Evolutionary conservation across 139 green algal genomes (phyloP), one percentile per base, ranked within the genome.

Genomic region (Cymbomonas tetramitiformis): DNA sequence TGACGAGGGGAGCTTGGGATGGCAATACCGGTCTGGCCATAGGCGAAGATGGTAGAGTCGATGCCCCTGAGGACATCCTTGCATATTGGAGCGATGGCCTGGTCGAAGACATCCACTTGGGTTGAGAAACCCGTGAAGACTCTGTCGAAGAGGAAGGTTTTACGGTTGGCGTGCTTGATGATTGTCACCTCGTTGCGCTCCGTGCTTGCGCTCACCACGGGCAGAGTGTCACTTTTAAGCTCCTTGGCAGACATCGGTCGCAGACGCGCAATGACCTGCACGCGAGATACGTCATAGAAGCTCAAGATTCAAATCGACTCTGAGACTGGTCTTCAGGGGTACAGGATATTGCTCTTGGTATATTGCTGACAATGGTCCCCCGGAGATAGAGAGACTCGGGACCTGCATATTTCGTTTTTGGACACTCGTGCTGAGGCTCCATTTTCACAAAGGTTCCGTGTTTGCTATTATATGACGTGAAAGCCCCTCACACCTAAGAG

Each of bases 1-100:
- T n/a, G n/a, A n/a, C n/a, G n/a, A n/a, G n/a, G n/a, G n/a, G n/a
- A n/a, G n/a, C n/a, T n/a, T n/a, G n/a, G n/a, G n/a, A n/a, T n/a
- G n/a, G n/a, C n/a, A n/a, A n/a, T n/a, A n/a, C n/a, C n/a, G 4
- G 59, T 67, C 36, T 67, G 59, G 23, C 59, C 59, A 38, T 67
- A 67, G 8, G 59, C 59, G 21, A 67, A 65, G 15, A 67, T 44
- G 28, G 51, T 58, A 8, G 29, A 46, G n/a, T 58, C 51, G 51
- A 30, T 47, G 9, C 51, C 51, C 31, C 26, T 25, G 7, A 58
- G 26, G 4, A 58, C 51, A 21, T 58, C 51, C 29, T 43, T 8
- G 30, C 44, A 15, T 19, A 58, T 33, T 4, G 51, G 51, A n/a
- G 18, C 32, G 12, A 58, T 31, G 4, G 51, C 46, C 29, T 9